Base-by-base conservation (phyloP, 106 monocot species). In the Cymbidium sinense region DNA sequence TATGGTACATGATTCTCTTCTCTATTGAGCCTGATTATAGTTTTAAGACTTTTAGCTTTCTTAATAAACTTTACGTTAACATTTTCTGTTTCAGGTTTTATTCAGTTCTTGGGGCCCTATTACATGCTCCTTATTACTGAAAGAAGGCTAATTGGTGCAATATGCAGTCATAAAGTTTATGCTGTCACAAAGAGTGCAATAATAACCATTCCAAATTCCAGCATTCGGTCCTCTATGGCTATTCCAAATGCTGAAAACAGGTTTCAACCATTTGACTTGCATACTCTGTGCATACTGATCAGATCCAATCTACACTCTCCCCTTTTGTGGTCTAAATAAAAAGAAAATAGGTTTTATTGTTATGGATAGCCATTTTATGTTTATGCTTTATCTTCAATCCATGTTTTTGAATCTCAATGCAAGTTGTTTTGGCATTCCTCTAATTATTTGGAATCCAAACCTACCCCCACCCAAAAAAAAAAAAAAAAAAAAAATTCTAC, bases 41-140 rank as follows among this genome's bases (percentile, higher is more conserved):
- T 43, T 74, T 74, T 28, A 20, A 10, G 35, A 36, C 62, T 27
- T 64, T 76, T 28, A 67, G 69, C 10, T 18, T 30, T 27, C 33
- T 44, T 44, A 74, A 44, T 35, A 0, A 73, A 47, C 20, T 28
- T 44, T 20, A 71, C 37, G 4, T 18, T 33, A 47, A 50, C 33
- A 58, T 21, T 44, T 37, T 67, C 23, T 74, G 34, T 69, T 51
- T 73, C 86, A 95, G 94, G 94, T 65, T 95, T 95, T 78, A 73
- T 91, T 70, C 89, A 88, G 80, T 91, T 95, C 65, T 41, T 85
- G 76, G 94, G 94, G 13, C 94, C 94, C 8, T 91, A 89, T 54
- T 91, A 95, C 77, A 91, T 95, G 91, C 77, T 95, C 70, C 78
- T 95, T 67, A 89, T 95, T 43, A 95, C 89, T 34, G 62, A 86